A percentile compares a stretch with the other conserved stretches of the same genome.
Conservation (phyloP, 2,329 filamentous ascomycete genomes). For the Paracoccidioides lutzii region DNA sequence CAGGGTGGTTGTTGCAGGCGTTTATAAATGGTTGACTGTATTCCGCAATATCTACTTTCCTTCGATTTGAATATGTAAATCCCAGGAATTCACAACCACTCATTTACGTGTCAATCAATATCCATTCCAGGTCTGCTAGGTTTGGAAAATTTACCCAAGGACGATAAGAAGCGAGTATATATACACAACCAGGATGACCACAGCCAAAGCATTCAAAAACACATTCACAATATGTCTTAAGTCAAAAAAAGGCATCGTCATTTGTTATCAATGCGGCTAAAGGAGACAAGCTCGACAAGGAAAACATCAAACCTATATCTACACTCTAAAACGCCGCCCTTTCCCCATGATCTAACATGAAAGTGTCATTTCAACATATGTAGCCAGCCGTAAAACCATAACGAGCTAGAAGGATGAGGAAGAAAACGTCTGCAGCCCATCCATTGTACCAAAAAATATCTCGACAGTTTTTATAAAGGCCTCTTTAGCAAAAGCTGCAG, state of each 20-base stretch:
- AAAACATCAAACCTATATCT: background rate
- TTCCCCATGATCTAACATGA: background rate
- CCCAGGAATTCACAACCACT: no score
- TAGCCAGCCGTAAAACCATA: background rate
- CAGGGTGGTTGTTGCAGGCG: background rate
- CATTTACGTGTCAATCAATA: no score
- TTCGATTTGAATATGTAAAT: background rate
- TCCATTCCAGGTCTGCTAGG: no score
- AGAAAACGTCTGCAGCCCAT: conserved; percentile 11
- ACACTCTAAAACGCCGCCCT: background rate
- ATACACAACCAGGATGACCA: no score
- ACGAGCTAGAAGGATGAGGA: background rate
- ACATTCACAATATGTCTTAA: no score
- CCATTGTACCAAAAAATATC: conserved; percentile 13
- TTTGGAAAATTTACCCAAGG: no score
- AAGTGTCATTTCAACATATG: background rate
- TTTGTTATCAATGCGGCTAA: background rate
- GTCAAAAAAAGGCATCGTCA: no score
- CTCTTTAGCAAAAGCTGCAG: conserved; percentile 13
- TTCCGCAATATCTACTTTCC: background rate
- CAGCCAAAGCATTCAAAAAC: no score
- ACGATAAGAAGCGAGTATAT: no score
- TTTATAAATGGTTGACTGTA: background rate
- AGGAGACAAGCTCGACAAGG: background rate
- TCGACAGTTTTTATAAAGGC: conserved; percentile 17